Evolutionary conservation across 352 stramenopile species (phyloP).

Genomic region (Globisporangium emineosum): DNA sequence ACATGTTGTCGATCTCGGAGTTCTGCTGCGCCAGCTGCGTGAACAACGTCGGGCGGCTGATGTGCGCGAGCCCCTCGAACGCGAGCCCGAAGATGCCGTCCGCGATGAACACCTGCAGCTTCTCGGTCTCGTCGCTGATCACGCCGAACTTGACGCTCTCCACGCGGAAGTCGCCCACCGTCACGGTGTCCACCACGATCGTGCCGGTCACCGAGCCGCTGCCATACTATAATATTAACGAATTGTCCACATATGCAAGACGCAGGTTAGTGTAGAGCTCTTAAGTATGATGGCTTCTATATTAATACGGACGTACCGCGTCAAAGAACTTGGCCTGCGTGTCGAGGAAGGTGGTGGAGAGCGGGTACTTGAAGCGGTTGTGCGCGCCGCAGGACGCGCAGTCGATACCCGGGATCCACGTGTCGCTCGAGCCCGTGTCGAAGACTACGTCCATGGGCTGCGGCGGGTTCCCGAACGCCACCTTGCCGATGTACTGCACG

Average conservation of each 20-base stretch:
- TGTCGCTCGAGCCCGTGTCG: conserved; percentile 81
- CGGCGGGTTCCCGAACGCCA: conserved; percentile 69
- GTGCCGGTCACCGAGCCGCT: conserved; percentile 76
- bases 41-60: conserved; percentile 84
- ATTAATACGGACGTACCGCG: conserved; percentile 29
- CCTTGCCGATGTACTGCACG: conserved; percentile 74
- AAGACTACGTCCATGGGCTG: conserved; percentile 74
- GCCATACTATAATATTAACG: conserved; percentile 35
- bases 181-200: conserved; percentile 75
- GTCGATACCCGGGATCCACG: conserved; percentile 61
- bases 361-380: conserved; percentile 42
- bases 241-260: not conserved
- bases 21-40: conserved; percentile 61
- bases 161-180: conserved; percentile 62
- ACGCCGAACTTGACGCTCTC: conserved; percentile 78
- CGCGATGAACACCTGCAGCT: conserved; percentile 78
- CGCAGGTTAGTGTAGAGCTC: not conserved
- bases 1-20: conserved; percentile 78
- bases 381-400: conserved; percentile 56
- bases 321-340: conserved; percentile 78
- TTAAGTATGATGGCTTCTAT: no score
- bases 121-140: conserved; percentile 59
- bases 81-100: conserved; percentile 86
- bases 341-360: conserved; percentile 67
- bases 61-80: conserved; percentile 85